Percentiles rank a stretch among this genome's conserved stretches.
phyloP scores from a whole-genome alignment of 805 yeast genomes.

The Hanseniaspora guilliermondii region DNA sequence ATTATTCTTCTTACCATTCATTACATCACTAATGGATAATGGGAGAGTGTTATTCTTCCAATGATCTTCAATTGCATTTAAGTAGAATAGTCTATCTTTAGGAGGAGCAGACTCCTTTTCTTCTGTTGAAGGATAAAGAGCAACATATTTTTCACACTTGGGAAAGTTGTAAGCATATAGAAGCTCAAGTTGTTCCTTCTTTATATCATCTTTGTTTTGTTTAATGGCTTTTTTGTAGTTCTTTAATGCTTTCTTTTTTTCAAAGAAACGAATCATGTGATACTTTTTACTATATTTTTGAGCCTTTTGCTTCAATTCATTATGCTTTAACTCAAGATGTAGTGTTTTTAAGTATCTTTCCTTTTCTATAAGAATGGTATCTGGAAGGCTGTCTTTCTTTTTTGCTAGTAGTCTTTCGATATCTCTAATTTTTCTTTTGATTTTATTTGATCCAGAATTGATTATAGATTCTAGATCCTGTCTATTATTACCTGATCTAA shows the following conservation, averaged over 20 bases:
- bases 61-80: slow-evolving; percentile 40
- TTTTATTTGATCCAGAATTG: slow-evolving; percentile 38
- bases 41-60: slow-evolving; percentile 45
- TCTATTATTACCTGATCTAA: slow-evolving; percentile 15
- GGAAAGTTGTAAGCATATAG: slow-evolving; percentile 73
- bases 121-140: slow-evolving; percentile 51
- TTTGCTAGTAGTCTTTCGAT: slow-evolving; percentile 53
- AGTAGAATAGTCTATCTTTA: slow-evolving; percentile 35
- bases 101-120: slow-evolving; percentile 19
- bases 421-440: slow-evolving; percentile 80
- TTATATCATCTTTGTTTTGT: slow-evolving; percentile 26
- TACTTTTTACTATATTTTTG: slow-evolving; percentile 55
- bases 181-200: slow-evolving; percentile 50
- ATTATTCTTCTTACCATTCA: slow-evolving; percentile 27
- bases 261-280: slow-evolving; percentile 89
- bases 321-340: slow-evolving; percentile 42
- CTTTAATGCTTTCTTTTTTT: slow-evolving; percentile 71
- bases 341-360: slow-evolving; percentile 65
- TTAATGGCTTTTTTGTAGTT: slow-evolving; percentile 38
- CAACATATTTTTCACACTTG: slow-evolving; percentile 60
- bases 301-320: slow-evolving; percentile 34
- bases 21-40: slow-evolving; percentile 38
- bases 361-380: slow-evolving; percentile 52
- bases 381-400: slow-evolving; percentile 46
- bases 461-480: slow-evolving; percentile 29